Evolutionary conservation across 2,329 filamentous ascomycete genomes (phyloP).

Genomic region (Fusarium lateritium): DNA sequence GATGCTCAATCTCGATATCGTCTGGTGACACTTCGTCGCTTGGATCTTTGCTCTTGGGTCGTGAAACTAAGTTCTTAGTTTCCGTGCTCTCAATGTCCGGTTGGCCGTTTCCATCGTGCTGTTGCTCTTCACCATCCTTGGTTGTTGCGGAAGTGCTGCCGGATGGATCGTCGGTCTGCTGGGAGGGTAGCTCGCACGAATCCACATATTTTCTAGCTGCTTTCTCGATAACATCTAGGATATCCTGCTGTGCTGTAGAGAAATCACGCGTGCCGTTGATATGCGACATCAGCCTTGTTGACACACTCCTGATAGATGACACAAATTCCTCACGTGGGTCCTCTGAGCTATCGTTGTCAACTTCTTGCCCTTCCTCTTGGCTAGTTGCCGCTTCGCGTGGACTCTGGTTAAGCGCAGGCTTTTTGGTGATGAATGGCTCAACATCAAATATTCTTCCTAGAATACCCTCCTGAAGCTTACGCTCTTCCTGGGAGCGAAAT

Average conservation of each 20-base stretch:
- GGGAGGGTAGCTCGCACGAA: constrained; percentile 49
- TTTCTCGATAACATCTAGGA: constrained; percentile 65
- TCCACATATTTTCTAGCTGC: constrained; percentile 67
- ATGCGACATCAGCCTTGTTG: constrained; percentile 60
- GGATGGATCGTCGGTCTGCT: constrained; percentile 34
- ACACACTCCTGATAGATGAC: constrained; percentile 57
- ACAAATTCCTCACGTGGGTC: constrained; percentile 52
- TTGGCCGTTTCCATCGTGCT: constrained; percentile 2
- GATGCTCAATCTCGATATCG: constrained; percentile 65
- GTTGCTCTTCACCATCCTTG: constrained; percentile 24
- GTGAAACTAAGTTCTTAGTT: constrained; percentile 1
- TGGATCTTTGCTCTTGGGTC: constrained; percentile 28
- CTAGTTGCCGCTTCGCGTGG: constrained; percentile 29
- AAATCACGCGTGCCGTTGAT: constrained; percentile 56
- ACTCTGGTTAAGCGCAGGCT: constrained; percentile 49
- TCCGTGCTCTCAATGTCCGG: constrained; percentile 8
- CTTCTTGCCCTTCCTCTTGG: constrained; percentile 43
- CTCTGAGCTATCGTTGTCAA: constrained; percentile 25
- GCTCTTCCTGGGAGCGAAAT: constrained; percentile 67
- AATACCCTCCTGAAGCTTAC: constrained; percentile 68
- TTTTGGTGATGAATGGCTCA: constrained; percentile 59
- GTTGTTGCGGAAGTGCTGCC: constrained; percentile 7
- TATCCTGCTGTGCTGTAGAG: constrained; percentile 59
- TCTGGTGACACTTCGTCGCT: constrained; percentile 58
- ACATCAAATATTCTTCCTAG: constrained; percentile 68